phyloP scores from a whole-genome alignment of 192 early-diverging fungal genomes.

The Rhizophlyctis rosea region DNA sequence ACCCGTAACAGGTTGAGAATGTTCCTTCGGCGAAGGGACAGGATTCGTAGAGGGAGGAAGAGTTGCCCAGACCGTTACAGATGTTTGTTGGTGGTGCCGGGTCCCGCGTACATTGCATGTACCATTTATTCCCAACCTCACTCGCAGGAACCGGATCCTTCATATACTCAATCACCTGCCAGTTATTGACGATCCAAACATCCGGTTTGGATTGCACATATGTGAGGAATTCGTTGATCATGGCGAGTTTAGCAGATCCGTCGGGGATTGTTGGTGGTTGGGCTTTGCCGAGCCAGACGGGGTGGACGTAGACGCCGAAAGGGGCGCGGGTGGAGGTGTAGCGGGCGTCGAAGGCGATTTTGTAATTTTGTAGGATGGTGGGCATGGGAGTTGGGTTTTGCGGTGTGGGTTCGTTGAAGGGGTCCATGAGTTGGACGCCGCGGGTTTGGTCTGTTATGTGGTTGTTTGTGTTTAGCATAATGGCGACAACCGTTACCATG shows the following conservation, averaged over 20 bases:
- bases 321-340: constrained; percentile 32
- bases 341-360: constrained; percentile 23
- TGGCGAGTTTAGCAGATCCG: constrained; percentile 24
- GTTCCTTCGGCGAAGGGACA: constrained; percentile 18
- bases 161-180: constrained; percentile 72
- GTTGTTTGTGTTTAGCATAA: no score
- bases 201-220: constrained; percentile 52
- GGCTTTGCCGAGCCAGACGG: constrained; percentile 22
- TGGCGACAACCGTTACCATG: no score
- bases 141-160: constrained; percentile 72
- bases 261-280: constrained; percentile 18
- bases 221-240: constrained; percentile 50
- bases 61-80: constrained; percentile 61
- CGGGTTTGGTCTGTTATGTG: no score
- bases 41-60: constrained; percentile 17
- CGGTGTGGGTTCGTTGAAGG: constrained; percentile 25
- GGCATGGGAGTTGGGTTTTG: not conserved
- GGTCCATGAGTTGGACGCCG: constrained; percentile 33
- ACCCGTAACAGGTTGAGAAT: constrained; percentile 26
- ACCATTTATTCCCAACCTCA: constrained; percentile 57
- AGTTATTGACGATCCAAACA: constrained; percentile 71
- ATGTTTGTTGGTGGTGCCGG: constrained; percentile 62
- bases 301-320: constrained; percentile 38
- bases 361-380: constrained; percentile 1
- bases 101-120: constrained; percentile 58